These are phyloP conservation scores for Blastobotrys serpentis DNA, from an alignment of 1,139 yeast genomes.

Conservation along the genomic window DNA sequence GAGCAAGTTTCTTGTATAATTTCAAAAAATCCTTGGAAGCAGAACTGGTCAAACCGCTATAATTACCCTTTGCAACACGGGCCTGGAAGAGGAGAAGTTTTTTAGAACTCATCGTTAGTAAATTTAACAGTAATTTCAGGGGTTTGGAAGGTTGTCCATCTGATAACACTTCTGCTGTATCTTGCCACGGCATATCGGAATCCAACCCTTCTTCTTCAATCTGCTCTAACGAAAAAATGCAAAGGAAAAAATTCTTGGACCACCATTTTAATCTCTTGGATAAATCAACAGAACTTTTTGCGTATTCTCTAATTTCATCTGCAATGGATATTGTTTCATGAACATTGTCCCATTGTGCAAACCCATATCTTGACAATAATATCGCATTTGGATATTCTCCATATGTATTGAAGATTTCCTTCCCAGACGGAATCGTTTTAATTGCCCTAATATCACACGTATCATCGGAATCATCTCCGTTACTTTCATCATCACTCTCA, in stretches of 20 bases:
- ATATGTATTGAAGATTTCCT: constrained; percentile 73
- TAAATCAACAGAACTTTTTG: constrained; percentile 38
- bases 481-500: constrained; percentile 36
- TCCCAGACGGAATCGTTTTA: constrained; percentile 44
- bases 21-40: constrained; percentile 19
- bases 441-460: constrained; percentile 45
- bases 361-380: constrained; percentile 73
- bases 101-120: constrained; percentile 35
- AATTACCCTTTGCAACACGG: constrained; percentile 24
- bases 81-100: constrained; percentile 25
- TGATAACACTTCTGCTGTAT: constrained; percentile 30
- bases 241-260: constrained; percentile 51
- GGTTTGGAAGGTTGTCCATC: constrained; percentile 45
- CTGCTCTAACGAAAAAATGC: constrained; percentile 39
- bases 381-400: constrained; percentile 69
- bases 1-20: constrained; percentile 25
- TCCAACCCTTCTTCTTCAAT: constrained; percentile 38
- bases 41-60: constrained; percentile 20
- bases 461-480: constrained; percentile 40
- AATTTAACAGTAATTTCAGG: constrained; percentile 41
- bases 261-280: constrained; percentile 63
- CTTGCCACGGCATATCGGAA: constrained; percentile 26
- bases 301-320: constrained; percentile 48
- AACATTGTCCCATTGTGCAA: constrained; percentile 55
- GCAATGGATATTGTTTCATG: constrained; percentile 60